Evolutionary conservation across 2,329 filamentous ascomycete species (phyloP).

Genomic region (Capronia coronata): DNA sequence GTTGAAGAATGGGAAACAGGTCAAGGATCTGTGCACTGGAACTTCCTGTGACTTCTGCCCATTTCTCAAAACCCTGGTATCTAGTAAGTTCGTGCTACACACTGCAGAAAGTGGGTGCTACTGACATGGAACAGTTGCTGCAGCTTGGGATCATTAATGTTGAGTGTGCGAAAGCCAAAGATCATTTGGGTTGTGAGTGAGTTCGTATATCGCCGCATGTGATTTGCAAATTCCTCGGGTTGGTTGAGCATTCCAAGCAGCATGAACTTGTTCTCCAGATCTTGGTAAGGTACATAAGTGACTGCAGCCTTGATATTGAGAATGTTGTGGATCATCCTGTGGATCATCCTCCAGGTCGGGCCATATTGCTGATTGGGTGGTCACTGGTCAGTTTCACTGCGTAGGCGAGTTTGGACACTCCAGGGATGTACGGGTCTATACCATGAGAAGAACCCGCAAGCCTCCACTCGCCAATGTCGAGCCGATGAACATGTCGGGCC

Average conservation of each 20-base stretch:
- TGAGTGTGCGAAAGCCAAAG: constrained; percentile 43
- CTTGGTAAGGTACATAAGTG: constrained; percentile 50
- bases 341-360: constrained; percentile 30
- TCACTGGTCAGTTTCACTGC: background rate
- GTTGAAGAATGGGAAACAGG: constrained; percentile 20
- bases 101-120: constrained; percentile 3
- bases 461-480: constrained; percentile 32
- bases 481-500: constrained; percentile 43
- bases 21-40: constrained; percentile 17
- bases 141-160: constrained; percentile 39
- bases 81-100: background rate
- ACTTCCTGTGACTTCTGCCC: constrained; percentile 15
- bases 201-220: constrained; percentile 45
- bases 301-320: constrained; percentile 44
- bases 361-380: constrained; percentile 26
- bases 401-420: background rate
- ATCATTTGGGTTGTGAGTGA: constrained; percentile 47
- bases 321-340: constrained; percentile 40
- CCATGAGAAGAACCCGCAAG: constrained; percentile 33
- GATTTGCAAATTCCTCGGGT: constrained; percentile 40
- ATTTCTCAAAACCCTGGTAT: constrained; percentile 14
- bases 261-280: constrained; percentile 52
- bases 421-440: background rate
- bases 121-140: constrained; percentile 42
- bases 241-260: constrained; percentile 39